phyloP scores from a whole-genome alignment of 805 yeast genomes.

The Saturnispora saitoi region DNA sequence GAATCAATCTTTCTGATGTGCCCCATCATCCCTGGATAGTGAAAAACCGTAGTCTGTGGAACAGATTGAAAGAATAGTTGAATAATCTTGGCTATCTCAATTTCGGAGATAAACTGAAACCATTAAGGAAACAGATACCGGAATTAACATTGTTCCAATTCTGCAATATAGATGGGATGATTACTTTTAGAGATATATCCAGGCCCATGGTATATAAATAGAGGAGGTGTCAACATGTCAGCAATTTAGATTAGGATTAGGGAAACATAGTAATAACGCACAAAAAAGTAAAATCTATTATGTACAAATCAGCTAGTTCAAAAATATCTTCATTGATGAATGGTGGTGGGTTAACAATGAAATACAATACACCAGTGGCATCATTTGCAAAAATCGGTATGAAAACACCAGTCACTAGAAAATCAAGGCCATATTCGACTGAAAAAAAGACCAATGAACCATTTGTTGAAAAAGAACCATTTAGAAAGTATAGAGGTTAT shows the following conservation, averaged over 20 bases:
- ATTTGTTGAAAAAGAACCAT: not conserved
- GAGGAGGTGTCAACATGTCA: too few relatives aligned
- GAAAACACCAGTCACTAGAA: not conserved
- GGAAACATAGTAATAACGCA: too few relatives aligned
- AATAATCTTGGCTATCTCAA: not conserved
- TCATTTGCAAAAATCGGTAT: not conserved
- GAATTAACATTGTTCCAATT: too few relatives aligned
- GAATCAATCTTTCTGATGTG: constrained; percentile 56
- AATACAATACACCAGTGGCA: not conserved
- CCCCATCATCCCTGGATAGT: constrained; percentile 78
- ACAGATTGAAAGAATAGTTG: constrained; percentile 1
- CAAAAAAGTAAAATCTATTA: not conserved
- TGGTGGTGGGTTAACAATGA: not conserved
- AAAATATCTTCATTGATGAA: not conserved
- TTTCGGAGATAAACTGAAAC: not conserved
- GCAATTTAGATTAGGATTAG: too few relatives aligned
- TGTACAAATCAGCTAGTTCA: not conserved
- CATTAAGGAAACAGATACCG: not conserved
- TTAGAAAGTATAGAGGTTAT: not conserved
- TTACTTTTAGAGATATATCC: too few relatives aligned
- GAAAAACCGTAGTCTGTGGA: constrained; percentile 58
- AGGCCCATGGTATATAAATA: too few relatives aligned
- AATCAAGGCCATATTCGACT: not conserved
- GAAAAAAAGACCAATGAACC: not conserved
- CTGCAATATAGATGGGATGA: too few relatives aligned